Evolutionary conservation across 2,329 filamentous ascomycete genomes (phyloP), one percentile per base, ranked within the genome.

Genomic region (Ambrosiella xylebori): DNA sequence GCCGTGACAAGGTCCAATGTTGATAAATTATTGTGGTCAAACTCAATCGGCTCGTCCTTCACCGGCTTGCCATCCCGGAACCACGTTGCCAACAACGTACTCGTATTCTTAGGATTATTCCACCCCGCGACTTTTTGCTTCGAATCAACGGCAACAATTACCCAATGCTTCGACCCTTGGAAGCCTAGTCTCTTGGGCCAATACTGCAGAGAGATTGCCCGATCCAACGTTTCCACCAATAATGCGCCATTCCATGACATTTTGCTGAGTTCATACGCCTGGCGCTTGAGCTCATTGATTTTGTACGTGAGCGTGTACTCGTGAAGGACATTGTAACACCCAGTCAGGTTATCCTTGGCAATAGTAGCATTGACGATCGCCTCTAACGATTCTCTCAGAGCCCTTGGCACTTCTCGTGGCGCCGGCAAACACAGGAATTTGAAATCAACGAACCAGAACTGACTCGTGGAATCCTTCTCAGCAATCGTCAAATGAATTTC

Each of bases 371-470:
- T 96, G 40, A 88, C 76, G 61, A 79, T 82, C 15, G 68, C 70
- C 66, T 95, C 88, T 37, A 96, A 71, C 59, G 80, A 78, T 40
- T 74, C 72, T 57, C 84, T 78, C 50, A 94, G 70, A 2, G 73
- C 72, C 35, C 84, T 79, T 0, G 84, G 75, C 7, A 94, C 65
- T 54, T 74, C 71, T 11, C 69, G 70, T 0, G 85, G 77, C 0
- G 82, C 76, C 1, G 91, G 91, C 7, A 74, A 76, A 67, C 95
- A 98, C 12, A 82, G 73, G 64, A 95, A 89, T 60, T 90, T 81
- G 65, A 97, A 82, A 68, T 97, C 90, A 61, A 97, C 86, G 66
- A 97, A 95, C 76, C 86, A 96, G 66, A 95, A 94, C 65, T 94
- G 90, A 57, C 86, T 85, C 38, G 82, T 75, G 15, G 83, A 80